Evolutionary conservation across 2,329 filamentous ascomycete species (phyloP).

Genomic region (Erysiphe pulchra): DNA sequence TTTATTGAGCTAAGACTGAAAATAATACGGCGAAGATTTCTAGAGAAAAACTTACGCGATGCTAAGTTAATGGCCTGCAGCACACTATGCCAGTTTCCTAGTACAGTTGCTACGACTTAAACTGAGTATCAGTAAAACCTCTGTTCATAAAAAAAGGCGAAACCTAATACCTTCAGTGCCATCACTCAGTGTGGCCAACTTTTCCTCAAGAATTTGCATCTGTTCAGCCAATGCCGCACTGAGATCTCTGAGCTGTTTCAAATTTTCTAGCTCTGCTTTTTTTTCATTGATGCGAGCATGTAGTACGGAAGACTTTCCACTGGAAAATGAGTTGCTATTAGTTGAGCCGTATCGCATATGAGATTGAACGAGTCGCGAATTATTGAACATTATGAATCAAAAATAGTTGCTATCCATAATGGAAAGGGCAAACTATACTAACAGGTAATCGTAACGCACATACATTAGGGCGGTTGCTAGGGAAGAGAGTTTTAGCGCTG

Average conservation of each 20-base stretch:
- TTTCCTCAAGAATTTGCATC: slow-evolving; percentile 61
- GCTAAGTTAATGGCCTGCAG: slow-evolving; percentile 69
- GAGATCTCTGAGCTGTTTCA: slow-evolving; percentile 53
- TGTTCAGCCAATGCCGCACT: slow-evolving; percentile 55
- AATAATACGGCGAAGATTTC: not conserved
- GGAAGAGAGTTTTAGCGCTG: too few species aligned
- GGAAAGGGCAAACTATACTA: too few species aligned
- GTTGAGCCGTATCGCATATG: slow-evolving; percentile 40
- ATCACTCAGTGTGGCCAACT: slow-evolving; percentile 50
- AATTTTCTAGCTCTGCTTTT: slow-evolving; percentile 54
- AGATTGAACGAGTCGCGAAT: slow-evolving; percentile 30
- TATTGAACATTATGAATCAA: slow-evolving; percentile 24
- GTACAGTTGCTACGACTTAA: slow-evolving; percentile 54
- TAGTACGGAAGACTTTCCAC: slow-evolving; percentile 41
- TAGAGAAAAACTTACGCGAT: slow-evolving; percentile 31
- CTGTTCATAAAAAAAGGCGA: not conserved
- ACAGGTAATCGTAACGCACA: too few species aligned
- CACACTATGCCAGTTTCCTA: slow-evolving; percentile 75
- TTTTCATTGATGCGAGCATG: slow-evolving; percentile 63
- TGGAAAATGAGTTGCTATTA: slow-evolving; percentile 20
- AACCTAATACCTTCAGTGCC: slow-evolving; percentile 44
- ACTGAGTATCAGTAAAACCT: slow-evolving; percentile 2
- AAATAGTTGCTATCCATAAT: too few species aligned
- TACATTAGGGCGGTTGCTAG: too few species aligned
- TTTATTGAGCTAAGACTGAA: slow-evolving; percentile 12